Evolutionary conservation across 2,329 filamentous ascomycete genomes (phyloP), one percentile per base, ranked within the genome.

Genomic region (Diaporthe nobilis): DNA sequence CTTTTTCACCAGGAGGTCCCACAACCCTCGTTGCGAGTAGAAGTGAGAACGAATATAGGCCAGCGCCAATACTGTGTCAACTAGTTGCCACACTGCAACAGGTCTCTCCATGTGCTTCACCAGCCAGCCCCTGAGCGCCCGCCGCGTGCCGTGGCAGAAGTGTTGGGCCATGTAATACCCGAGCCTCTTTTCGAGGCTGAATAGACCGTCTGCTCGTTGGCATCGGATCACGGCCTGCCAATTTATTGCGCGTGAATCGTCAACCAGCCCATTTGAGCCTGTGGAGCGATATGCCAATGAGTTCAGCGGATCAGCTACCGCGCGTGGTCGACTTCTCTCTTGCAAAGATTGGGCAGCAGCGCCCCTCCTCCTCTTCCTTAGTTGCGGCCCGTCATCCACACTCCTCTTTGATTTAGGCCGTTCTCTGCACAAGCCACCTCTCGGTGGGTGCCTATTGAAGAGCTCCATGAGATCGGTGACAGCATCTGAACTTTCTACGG

Each of bases 171-270:
- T 22, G 51, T n/a, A n/a, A 4, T 44, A 3, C 1, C 15, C 15
- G 4, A 58, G n/a, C 7, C 10, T 44, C 51, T 71, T 44, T 0
- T 71, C 51, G 17, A 71, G 49, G 51, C 42, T 15, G 47, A 71
- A 71, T 0, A 71, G 47, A 15, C 67, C 67, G n/a, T 55, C 61
- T 67, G 31, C 20, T 1, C 28, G 61, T 42, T 67, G 61, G 42
- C 17, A 10, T 13, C 20, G 61, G 28, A 67, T 6, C 2, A 65
- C 2, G 1, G n/a, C 61, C 10, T 34, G 15, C 42, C 39, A 49
- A 20, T 15, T 1, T 15, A 61, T 28, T 34, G 31, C 28, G 28
- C 28, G 28, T 31, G 28, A 31, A 31, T 31, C 28, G 28, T 31
- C 28, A 31, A 31, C 28, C 28, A 31, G 28, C 28, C 28, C 28